phyloP scores from a whole-genome alignment of 371 early-diverging fungal genomes.

The Umbelopsis sp. region DNA sequence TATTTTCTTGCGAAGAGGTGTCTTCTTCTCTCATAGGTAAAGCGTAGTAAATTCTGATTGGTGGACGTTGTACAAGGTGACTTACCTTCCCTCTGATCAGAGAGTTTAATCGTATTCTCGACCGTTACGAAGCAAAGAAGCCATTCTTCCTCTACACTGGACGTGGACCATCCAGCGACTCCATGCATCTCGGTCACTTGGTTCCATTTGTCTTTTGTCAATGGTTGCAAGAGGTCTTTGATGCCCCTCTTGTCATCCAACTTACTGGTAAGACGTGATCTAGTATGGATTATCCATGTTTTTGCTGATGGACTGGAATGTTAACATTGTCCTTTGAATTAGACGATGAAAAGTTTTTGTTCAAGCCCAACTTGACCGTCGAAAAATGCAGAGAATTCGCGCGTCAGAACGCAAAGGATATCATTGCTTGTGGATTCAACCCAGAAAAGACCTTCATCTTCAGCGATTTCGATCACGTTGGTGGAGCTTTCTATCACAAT shows the following conservation, averaged over 20 bases:
- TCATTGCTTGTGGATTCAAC: conserved; percentile 98
- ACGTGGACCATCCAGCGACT: conserved; percentile 96
- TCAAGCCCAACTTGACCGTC: conserved; percentile 89
- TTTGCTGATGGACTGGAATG: too few relatives aligned
- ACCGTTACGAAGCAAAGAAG: conserved; percentile 91
- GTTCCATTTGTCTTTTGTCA: conserved; percentile 99
- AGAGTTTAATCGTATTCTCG: conserved; percentile 90
- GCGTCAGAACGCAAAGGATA: conserved; percentile 93
- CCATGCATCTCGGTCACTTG: conserved; percentile 99
- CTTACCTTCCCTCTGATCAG: conserved; percentile 45
- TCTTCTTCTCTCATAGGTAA: conserved; percentile 98
- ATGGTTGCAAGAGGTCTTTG: conserved; percentile 98
- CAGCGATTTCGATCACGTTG: conserved; percentile 91
- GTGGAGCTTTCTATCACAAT: conserved; percentile 91
- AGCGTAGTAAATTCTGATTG: too few relatives aligned
- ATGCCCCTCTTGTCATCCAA: conserved; percentile 97
- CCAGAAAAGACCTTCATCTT: conserved; percentile 99
- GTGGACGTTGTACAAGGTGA: too few relatives aligned
- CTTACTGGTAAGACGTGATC: conserved; percentile 65
- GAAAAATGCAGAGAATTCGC: conserved; percentile 87
- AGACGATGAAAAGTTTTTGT: conserved; percentile 99
- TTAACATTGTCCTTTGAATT: background rate
- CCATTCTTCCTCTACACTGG: conserved; percentile 99
- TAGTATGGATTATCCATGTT: too few relatives aligned
- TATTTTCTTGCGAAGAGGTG: conserved; percentile 87